These are phyloP conservation scores for Spiraea crenata DNA, from an alignment of 331 rosid species.

Conservation along the genomic window DNA sequence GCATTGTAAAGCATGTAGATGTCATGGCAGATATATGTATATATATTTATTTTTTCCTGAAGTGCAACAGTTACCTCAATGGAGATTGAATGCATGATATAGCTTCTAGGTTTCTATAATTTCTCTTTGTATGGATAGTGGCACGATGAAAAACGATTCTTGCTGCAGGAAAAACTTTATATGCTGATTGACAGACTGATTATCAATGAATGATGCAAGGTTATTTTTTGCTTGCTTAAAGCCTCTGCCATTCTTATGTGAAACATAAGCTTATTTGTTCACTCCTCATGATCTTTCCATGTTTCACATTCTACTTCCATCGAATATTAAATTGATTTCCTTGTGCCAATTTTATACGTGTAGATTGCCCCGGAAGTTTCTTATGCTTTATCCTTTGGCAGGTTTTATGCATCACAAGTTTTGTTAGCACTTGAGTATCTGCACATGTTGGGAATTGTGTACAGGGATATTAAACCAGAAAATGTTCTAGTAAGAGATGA, in stretches of 20 bases:
- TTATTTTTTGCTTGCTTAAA: not conserved
- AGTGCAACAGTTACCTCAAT: not conserved
- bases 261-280: not conserved
- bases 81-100: too few species aligned
- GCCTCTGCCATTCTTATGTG: not conserved
- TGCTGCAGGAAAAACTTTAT: not conserved
- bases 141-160: not conserved
- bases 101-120: not conserved
- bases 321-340: not conserved
- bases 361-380: not conserved
- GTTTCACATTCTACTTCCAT: not conserved
- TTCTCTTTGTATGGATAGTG: not conserved
- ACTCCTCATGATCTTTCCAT: not conserved
- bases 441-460: conserved; percentile 91
- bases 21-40: not conserved
- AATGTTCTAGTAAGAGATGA: conserved; percentile 76
- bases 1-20: conserved; percentile 2
- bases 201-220: not conserved
- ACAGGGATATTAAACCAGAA: conserved; percentile 84
- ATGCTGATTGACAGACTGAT: not conserved
- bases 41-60: too few species aligned
- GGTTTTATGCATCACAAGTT: conserved; percentile 76
- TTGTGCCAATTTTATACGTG: not conserved
- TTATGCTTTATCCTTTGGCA: conserved; percentile 30
- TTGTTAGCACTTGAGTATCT: conserved; percentile 84